These are phyloP conservation scores for Epipyxis sp. DNA, from an alignment of 108 stramenopile genomes.

Conservation along the genomic window DNA sequence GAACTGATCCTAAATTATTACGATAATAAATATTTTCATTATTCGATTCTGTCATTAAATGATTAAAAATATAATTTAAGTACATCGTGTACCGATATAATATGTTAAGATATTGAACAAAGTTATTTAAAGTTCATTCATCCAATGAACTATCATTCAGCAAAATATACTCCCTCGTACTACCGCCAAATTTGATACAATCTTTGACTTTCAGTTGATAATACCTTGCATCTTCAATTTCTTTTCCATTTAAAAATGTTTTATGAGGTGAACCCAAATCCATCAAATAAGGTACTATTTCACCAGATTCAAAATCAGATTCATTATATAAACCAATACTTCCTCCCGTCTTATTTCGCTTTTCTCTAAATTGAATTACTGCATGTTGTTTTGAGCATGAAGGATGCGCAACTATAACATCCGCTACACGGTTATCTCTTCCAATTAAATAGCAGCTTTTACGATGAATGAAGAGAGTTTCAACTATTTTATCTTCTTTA, in stretches of 20 bases:
- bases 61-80: too few relatives aligned
- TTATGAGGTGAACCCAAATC: slow-evolving; percentile 94
- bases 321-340: neutral
- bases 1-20: too few relatives aligned
- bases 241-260: slow-evolving; percentile 83
- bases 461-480: slow-evolving; percentile 74
- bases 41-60: too few relatives aligned
- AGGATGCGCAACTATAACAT: slow-evolving; percentile 77
- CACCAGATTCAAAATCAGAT: slow-evolving; percentile 20
- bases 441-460: slow-evolving; percentile 91
- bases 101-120: too few relatives aligned
- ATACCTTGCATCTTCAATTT: slow-evolving; percentile 83
- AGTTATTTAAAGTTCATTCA: too few relatives aligned
- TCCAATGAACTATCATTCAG: slow-evolving; percentile 73
- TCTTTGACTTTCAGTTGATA: slow-evolving; percentile 85
- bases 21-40: too few relatives aligned
- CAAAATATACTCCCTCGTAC: slow-evolving; percentile 88
- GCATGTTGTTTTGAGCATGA: slow-evolving; percentile 86
- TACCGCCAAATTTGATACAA: slow-evolving; percentile 77
- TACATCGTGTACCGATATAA: too few relatives aligned
- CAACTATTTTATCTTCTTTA: slow-evolving; percentile 52
- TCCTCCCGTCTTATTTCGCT: slow-evolving; percentile 31
- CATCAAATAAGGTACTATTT: slow-evolving; percentile 81
- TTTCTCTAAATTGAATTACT: slow-evolving; percentile 85
- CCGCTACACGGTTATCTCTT: slow-evolving; percentile 75